A percentile compares a stretch with the other conserved stretches of the same genome.
phyloP scores from a whole-genome alignment of 306 rosid species.

The Potentilla sterilis region DNA sequence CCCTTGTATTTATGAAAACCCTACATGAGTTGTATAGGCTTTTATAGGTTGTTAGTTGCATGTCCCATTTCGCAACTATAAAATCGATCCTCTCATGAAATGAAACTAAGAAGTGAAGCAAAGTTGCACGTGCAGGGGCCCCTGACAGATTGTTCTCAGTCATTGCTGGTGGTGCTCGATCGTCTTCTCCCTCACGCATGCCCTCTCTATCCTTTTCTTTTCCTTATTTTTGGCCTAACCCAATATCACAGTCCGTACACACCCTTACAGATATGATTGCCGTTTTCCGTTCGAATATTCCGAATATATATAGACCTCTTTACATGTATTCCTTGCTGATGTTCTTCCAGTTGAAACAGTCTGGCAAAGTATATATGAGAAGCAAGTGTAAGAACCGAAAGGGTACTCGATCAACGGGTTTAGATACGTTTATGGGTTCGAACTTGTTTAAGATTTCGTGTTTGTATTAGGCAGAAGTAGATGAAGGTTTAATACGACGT shows the following conservation, averaged over 20 bases:
- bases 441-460: background rate
- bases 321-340: background rate
- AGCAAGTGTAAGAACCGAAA: background rate
- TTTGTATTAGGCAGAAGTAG: background rate
- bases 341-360: background rate
- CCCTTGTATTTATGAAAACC: background rate
- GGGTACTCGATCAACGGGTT: background rate
- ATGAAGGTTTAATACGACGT: background rate
- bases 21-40: constrained; percentile 3
- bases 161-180: constrained; percentile 9
- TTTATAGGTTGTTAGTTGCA: background rate
- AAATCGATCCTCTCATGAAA: background rate
- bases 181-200: background rate
- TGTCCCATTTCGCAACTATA: background rate
- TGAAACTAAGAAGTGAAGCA: background rate
- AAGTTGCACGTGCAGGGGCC: constrained; percentile 8
- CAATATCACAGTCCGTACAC: constrained; percentile 6
- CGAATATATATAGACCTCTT: background rate
- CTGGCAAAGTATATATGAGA: background rate
- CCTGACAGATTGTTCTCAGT: constrained; percentile 7
- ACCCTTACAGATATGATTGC: background rate
- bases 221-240: background rate
- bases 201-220: background rate
- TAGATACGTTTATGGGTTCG: background rate
- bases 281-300: background rate